Evolutionary conservation across 805 yeast genomes (phyloP).

Genomic region (Saturnispora halmiae): DNA sequence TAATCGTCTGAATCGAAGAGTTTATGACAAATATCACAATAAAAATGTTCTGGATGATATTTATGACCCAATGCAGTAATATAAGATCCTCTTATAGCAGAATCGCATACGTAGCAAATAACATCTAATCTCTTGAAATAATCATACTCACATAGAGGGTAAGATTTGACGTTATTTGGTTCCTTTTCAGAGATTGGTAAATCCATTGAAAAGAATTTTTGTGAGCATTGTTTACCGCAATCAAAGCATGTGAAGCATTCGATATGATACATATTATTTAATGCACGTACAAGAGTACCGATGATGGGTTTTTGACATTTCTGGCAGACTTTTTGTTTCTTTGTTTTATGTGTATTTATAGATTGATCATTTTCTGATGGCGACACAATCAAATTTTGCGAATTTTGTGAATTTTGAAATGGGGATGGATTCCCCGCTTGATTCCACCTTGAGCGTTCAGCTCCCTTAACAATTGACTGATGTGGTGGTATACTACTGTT

Average conservation of each 20-base stretch:
- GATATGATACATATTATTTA: conserved; percentile 71
- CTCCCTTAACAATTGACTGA: no score
- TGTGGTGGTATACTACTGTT: no score
- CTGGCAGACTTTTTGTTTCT: conserved; percentile 36
- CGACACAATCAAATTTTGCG: not conserved
- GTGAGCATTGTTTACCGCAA: conserved; percentile 72
- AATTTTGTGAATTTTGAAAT: not conserved
- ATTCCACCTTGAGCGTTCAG: no score
- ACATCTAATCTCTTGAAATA: conserved; percentile 79
- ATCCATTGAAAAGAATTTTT: conserved; percentile 83
- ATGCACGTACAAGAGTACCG: conserved; percentile 81
- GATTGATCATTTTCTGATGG: not conserved
- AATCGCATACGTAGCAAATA: conserved; percentile 78
- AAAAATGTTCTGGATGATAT: conserved; percentile 92
- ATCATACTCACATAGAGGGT: conserved; percentile 80
- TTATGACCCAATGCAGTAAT: conserved; percentile 88
- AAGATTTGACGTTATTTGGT: conserved; percentile 1
- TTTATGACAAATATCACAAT: conserved; percentile 76
- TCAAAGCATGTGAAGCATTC: conserved; percentile 82
- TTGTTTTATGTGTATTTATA: conserved; percentile 7
- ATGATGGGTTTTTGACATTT: conserved; percentile 44
- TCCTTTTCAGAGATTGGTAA: conserved; percentile 19
- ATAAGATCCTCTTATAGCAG: conserved; percentile 83
- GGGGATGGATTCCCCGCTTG: not conserved
- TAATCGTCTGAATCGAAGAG: conserved; percentile 91